Evolutionary conservation across 2,329 filamentous ascomycete species (phyloP).

Genomic region (Pyrenochaeta sp.): DNA sequence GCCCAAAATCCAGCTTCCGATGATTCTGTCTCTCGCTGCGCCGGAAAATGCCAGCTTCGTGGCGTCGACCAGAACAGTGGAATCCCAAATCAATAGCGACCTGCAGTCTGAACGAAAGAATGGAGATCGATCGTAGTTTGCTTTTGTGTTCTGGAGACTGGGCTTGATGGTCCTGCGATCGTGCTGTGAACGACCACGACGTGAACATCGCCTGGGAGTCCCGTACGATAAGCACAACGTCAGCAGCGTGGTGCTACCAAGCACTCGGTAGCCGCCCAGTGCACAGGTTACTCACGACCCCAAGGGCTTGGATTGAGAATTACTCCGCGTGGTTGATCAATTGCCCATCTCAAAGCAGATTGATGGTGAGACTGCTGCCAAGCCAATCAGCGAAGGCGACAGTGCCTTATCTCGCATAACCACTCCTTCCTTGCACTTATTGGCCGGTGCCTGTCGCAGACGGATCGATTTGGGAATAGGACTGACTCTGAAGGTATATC

Average conservation of each 20-base stretch:
- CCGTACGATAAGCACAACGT: slow-evolving; percentile 6
- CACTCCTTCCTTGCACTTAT: not conserved
- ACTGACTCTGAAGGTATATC: slow-evolving; percentile 2
- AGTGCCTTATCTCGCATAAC: slow-evolving; percentile 53
- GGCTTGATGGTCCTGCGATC: slow-evolving; percentile 2
- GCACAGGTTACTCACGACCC: not conserved
- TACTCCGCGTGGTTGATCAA: slow-evolving; percentile 9
- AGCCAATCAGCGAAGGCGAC: slow-evolving; percentile 26
- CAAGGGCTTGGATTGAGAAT: not conserved
- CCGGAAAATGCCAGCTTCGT: slow-evolving; percentile 9
- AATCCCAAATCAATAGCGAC: not conserved
- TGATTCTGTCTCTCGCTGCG: slow-evolving; percentile 5
- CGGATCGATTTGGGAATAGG: not conserved
- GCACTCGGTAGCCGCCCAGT: not conserved
- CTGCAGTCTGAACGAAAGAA: not conserved
- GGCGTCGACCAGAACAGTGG: slow-evolving; percentile 10
- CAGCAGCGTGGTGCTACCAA: slow-evolving; percentile 1
- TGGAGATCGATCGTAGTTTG: slow-evolving; percentile 1
- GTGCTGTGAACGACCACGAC: not conserved
- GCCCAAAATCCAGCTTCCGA: slow-evolving; percentile 6
- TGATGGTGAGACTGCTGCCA: slow-evolving; percentile 10
- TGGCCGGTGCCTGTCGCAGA: not conserved
- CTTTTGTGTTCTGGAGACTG: slow-evolving; percentile 6
- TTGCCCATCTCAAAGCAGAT: slow-evolving; percentile 10
- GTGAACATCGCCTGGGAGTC: not conserved